Conservation (phyloP, 345 rosid species). For the Sapria himalayana region DNA sequence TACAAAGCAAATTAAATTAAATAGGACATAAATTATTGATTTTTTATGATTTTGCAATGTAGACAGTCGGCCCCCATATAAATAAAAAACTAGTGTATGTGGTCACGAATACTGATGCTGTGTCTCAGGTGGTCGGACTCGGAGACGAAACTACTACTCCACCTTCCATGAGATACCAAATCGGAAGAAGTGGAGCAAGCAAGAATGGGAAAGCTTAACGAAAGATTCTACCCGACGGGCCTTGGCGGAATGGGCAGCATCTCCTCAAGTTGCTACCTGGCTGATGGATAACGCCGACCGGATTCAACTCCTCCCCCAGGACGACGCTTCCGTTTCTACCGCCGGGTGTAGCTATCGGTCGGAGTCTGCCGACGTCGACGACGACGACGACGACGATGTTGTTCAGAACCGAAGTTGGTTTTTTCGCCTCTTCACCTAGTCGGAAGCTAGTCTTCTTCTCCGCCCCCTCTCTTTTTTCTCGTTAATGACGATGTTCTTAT, state of each 20-base stretch:
- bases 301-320: constrained; percentile 36
- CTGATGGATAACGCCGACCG: constrained; percentile 46
- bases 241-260: constrained; percentile 40
- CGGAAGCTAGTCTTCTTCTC: too few species aligned
- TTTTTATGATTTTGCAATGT: neutral
- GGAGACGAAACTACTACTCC: constrained; percentile 37
- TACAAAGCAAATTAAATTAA: neutral
- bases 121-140: constrained; percentile 7
- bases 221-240: constrained; percentile 44
- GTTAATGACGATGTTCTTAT: too few species aligned
- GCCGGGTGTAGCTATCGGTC: too few species aligned
- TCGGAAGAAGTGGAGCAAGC: constrained; percentile 32
- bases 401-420: too few species aligned
- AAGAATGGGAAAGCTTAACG: constrained; percentile 65
- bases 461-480: too few species aligned
- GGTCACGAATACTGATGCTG: too few species aligned
- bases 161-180: constrained; percentile 41
- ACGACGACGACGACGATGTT: too few species aligned
- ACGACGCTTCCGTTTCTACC: too few species aligned
- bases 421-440: too few species aligned
- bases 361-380: too few species aligned
- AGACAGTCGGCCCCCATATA: constrained; percentile 9
- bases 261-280: constrained; percentile 66
- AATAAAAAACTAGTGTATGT: constrained; percentile 4
- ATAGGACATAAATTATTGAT: neutral